phyloP scores from a whole-genome alignment of 768 basidiomycete genomes.

The Baorangia bicolor region DNA sequence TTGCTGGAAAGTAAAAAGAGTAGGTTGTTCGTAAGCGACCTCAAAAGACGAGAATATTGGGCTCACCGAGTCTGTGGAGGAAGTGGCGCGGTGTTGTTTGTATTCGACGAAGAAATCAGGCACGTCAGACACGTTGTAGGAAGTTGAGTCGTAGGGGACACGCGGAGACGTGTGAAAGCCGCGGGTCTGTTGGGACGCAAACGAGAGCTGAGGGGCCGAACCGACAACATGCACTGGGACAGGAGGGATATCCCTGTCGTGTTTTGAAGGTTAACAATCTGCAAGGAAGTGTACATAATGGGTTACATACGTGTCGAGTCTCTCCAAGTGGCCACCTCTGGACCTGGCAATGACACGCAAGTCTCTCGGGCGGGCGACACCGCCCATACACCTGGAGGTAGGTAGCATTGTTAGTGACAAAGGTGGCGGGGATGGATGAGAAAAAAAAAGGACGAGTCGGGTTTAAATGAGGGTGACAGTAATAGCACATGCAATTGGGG shows the following conservation, averaged over 20 bases:
- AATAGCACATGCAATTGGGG: neutral
- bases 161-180: conserved; percentile 24
- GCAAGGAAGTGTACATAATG: conserved; percentile 31
- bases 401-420: conserved; percentile 13
- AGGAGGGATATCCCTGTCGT: conserved; percentile 32
- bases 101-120: conserved; percentile 30
- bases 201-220: neutral
- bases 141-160: conserved; percentile 20
- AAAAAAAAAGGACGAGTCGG: neutral
- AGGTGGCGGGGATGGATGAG: neutral
- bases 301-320: conserved; percentile 35
- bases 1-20: neutral
- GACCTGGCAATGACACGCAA: conserved; percentile 39
- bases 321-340: conserved; percentile 33
- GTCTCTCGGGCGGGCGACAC: conserved; percentile 39
- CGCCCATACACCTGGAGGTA: conserved; percentile 37
- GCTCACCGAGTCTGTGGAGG: conserved; percentile 6
- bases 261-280: conserved; percentile 32
- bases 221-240: conserved; percentile 25
- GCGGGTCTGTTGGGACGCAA: conserved; percentile 16
- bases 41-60: no score
- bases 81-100: conserved; percentile 19
- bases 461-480: conserved; percentile 10
- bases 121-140: conserved; percentile 26
- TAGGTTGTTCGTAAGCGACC: neutral